Evolutionary conservation across 371 early-diverging fungal species (phyloP).

Genomic region (Lichtheimia ramosa): DNA sequence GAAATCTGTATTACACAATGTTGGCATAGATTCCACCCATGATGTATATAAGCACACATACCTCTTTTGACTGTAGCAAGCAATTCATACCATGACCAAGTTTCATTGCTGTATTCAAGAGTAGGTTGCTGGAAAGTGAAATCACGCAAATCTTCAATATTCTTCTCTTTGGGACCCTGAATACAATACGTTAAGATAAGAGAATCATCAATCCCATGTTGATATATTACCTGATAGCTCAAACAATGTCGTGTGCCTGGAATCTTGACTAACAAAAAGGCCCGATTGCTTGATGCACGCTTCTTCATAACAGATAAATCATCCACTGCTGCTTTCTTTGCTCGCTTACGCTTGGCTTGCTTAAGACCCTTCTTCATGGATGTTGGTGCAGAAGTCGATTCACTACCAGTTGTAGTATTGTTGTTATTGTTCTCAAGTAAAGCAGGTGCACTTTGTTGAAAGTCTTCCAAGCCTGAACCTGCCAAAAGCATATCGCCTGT

Average conservation of each 20-base stretch:
- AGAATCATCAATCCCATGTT: neutral
- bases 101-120: conserved; percentile 73
- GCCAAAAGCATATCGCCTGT: neutral
- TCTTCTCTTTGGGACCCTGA: conserved; percentile 68
- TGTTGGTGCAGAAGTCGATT: neutral
- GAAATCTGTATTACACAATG: conserved; percentile 28
- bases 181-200: neutral
- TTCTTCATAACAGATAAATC: conserved; percentile 63
- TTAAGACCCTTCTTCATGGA: conserved; percentile 9
- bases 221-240: conserved; percentile 56
- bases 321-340: conserved; percentile 21
- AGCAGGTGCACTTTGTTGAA: neutral
- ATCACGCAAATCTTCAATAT: conserved; percentile 70
- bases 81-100: conserved; percentile 77
- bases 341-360: conserved; percentile 16
- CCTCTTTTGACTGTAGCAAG: conserved; percentile 64
- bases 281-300: conserved; percentile 66
- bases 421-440: neutral
- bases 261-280: conserved; percentile 76
- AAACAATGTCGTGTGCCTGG: conserved; percentile 68
- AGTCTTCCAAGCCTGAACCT: neutral
- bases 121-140: conserved; percentile 74
- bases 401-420: neutral
- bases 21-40: neutral
- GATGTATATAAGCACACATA: conserved; percentile 8